Percentiles rank a stretch among this genome's conserved stretches.
These are phyloP conservation scores for Aspergillus udagawae DNA, from an alignment of 2,329 filamentous ascomycete genomes.

Conservation along the genomic window DNA sequence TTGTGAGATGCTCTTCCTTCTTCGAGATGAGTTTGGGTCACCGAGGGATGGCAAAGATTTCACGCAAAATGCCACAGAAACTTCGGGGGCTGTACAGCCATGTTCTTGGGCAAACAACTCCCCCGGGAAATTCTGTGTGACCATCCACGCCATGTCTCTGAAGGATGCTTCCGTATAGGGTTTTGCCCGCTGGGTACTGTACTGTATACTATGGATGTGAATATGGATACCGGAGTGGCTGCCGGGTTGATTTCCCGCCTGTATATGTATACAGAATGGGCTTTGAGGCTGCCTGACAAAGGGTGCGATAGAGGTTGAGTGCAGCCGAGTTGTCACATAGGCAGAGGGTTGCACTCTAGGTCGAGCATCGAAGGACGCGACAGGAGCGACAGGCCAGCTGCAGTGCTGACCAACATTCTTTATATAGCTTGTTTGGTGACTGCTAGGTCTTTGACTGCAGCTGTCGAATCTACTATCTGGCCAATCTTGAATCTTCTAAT, in stretches of 20 bases:
- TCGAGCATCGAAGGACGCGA: not conserved
- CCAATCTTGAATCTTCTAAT: not conserved
- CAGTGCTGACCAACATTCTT: not conserved
- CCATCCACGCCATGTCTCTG: slow-evolving; percentile 17
- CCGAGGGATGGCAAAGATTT: slow-evolving; percentile 19
- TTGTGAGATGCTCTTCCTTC: not conserved
- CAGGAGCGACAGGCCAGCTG: not conserved
- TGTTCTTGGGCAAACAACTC: slow-evolving; percentile 19
- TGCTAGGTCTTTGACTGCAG: not conserved
- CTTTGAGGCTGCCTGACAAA: not conserved
- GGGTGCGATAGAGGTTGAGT: not conserved
- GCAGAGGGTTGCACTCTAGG: not conserved
- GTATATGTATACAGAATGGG: not conserved
- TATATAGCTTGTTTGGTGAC: not conserved
- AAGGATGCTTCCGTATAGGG: slow-evolving; percentile 21
- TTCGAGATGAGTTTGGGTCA: not conserved
- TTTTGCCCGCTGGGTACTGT: not conserved
- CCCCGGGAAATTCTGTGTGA: slow-evolving; percentile 21
- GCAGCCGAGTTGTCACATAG: not conserved
- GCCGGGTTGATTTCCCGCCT: not conserved
- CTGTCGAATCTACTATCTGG: not conserved
- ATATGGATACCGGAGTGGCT: not conserved
- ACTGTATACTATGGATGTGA: not conserved
- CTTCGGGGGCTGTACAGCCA: slow-evolving; percentile 14
- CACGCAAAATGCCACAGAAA: slow-evolving; percentile 17